These are phyloP conservation scores for Suillus bovinus DNA, from an alignment of 768 basidiomycete genomes.

Conservation along the genomic window DNA sequence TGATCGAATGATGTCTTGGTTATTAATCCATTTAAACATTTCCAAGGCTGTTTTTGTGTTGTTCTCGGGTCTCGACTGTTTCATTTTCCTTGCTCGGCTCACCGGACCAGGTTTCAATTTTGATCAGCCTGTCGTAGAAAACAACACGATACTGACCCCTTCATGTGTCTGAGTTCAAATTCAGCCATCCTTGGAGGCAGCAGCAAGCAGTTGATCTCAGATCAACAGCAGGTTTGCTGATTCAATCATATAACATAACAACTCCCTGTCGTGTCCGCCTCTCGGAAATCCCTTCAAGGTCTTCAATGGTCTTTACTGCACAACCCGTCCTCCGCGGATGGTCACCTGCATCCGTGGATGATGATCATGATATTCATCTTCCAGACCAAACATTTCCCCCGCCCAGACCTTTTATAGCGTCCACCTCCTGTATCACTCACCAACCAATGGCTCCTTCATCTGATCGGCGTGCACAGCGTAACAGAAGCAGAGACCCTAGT, in stretches of 20 bases:
- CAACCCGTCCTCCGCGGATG: conserved; percentile 24
- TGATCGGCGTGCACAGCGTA: conserved; percentile 38
- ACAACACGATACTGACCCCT: neutral
- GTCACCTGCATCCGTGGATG: conserved; percentile 25
- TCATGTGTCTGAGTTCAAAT: conserved; percentile 1
- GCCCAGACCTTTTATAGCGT: conserved; percentile 8
- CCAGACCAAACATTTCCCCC: conserved; percentile 17
- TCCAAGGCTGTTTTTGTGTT: neutral
- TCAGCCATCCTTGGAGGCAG: neutral
- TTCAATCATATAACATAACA: conserved; percentile 4
- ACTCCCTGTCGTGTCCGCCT: neutral
- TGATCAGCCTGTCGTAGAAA: neutral
- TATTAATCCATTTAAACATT: neutral
- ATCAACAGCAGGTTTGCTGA: neutral
- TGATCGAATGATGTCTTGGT: conserved; percentile 4
- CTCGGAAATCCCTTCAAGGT: conserved; percentile 25
- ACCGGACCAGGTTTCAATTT: neutral
- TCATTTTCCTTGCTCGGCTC: neutral
- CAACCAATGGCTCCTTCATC: conserved; percentile 35
- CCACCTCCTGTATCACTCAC: conserved; percentile 4
- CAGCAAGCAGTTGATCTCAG: neutral
- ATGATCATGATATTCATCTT: conserved; percentile 30
- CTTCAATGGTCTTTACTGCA: conserved; percentile 21
- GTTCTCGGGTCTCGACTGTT: neutral
- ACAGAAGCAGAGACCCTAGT: conserved; percentile 48